Evolutionary conservation across 352 stramenopile species (phyloP).

Genomic region (Globisporangium paroecandrum): DNA sequence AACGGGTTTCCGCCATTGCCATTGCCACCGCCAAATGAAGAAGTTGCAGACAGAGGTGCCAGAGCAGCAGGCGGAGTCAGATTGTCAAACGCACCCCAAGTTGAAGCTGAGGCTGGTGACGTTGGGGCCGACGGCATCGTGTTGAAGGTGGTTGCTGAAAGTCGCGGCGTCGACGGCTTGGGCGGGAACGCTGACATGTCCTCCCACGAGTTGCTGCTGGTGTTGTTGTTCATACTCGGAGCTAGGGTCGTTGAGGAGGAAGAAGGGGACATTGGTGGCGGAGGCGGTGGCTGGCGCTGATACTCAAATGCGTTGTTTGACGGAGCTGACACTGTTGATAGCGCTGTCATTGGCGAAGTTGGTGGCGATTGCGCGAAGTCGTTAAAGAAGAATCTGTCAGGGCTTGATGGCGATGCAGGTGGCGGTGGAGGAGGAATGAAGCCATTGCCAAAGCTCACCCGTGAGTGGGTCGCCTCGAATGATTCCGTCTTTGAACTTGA

Average conservation of each 20-base stretch:
- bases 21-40: neutral
- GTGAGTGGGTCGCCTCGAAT: neutral
- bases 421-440: constrained; percentile 1
- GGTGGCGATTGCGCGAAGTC: neutral
- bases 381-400: constrained; percentile 14
- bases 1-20: constrained; percentile 7
- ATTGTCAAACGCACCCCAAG: constrained; percentile 15
- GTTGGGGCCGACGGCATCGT: constrained; percentile 10
- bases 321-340: neutral
- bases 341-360: neutral
- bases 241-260: constrained; percentile 1
- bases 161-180: neutral
- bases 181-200: constrained; percentile 5
- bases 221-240: constrained; percentile 1
- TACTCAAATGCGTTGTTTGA: neutral
- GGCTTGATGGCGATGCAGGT: constrained; percentile 11
- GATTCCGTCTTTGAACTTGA: neutral
- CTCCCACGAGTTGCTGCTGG: constrained; percentile 10
- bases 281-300: neutral
- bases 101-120: neutral
- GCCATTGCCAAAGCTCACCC: neutral
- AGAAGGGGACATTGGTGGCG: neutral
- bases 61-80: constrained; percentile 6
- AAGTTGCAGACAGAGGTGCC: neutral
- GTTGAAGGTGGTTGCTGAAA: constrained; percentile 7